Conservation (phyloP, 1,284 basidiomycete species). For the Apiotrichum mycotoxinovorans region DNA sequence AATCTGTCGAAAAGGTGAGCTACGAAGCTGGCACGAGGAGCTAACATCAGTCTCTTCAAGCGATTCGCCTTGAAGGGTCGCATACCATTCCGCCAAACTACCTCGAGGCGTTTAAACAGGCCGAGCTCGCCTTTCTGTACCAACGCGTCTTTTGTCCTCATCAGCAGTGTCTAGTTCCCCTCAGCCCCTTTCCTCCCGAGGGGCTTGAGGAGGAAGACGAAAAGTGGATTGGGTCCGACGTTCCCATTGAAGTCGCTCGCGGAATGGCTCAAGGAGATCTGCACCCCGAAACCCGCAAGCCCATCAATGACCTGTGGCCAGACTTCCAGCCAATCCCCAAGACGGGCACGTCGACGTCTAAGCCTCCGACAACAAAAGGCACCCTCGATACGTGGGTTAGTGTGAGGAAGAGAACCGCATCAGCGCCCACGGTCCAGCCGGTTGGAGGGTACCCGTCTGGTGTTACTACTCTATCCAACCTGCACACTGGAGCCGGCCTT, state of each 20-base stretch:
- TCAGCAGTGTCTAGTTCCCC: constrained; percentile 62
- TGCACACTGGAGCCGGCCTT: neutral
- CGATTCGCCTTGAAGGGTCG: constrained; percentile 77
- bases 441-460: constrained; percentile 39
- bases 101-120: constrained; percentile 62
- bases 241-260: constrained; percentile 47
- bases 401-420: constrained; percentile 19
- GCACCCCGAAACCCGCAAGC: constrained; percentile 68
- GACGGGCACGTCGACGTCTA: neutral
- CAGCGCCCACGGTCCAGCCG: constrained; percentile 25
- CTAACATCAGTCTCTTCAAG: constrained; percentile 57
- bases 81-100: constrained; percentile 75
- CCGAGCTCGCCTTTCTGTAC: constrained; percentile 90
- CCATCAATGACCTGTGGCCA: constrained; percentile 78
- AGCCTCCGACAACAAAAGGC: constrained; percentile 6
- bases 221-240: constrained; percentile 67
- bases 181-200: constrained; percentile 58
- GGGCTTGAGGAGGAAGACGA: constrained; percentile 62
- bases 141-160: constrained; percentile 87
- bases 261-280: constrained; percentile 70
- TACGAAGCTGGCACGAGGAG: neutral
- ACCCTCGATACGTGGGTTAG: constrained; percentile 46
- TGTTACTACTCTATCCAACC: constrained; percentile 38
- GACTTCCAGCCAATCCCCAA: constrained; percentile 45
- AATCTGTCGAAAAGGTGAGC: constrained; percentile 74